These are phyloP conservation scores for Talaromyces sp. DNA, from an alignment of 2,329 filamentous ascomycete species.

Conservation along the genomic window DNA sequence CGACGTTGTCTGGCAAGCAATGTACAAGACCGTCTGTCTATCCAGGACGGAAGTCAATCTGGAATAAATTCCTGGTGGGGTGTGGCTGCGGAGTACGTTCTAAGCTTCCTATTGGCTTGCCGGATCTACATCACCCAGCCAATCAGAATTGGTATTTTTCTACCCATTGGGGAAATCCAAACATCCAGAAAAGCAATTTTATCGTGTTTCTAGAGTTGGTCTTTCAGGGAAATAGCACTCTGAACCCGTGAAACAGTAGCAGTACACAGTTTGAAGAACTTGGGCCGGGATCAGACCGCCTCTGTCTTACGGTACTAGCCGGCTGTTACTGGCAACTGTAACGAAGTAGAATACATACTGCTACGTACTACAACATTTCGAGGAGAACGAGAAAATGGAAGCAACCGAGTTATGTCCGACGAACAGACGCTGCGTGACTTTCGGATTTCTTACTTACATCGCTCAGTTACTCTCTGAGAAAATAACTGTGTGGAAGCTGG, in stretches of 20 bases:
- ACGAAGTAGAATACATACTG: neutral
- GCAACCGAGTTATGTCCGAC: neutral
- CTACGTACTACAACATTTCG: too few relatives aligned
- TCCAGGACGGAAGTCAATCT: neutral
- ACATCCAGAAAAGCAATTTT: neutral
- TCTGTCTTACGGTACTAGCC: neutral
- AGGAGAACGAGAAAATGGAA: neutral
- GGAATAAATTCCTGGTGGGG: constrained; percentile 10
- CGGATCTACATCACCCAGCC: neutral
- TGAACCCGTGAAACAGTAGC: neutral
- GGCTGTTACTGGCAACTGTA: neutral
- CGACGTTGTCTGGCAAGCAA: neutral
- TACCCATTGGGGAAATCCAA: neutral
- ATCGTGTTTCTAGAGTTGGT: neutral
- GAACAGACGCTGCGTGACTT: neutral
- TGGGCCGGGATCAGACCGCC: neutral
- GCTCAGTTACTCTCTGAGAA: neutral
- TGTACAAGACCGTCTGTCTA: neutral
- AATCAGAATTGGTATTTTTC: neutral
- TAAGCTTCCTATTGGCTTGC: constrained; percentile 9
- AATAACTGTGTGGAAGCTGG: neutral
- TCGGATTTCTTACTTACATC: neutral
- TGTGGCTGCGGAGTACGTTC: constrained; percentile 3
- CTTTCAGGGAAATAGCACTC: neutral
- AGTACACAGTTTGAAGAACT: neutral